These are phyloP conservation scores for Eragrostis nindensis DNA, from an alignment of 176 grass and related monocot species.

Conservation along the genomic window DNA sequence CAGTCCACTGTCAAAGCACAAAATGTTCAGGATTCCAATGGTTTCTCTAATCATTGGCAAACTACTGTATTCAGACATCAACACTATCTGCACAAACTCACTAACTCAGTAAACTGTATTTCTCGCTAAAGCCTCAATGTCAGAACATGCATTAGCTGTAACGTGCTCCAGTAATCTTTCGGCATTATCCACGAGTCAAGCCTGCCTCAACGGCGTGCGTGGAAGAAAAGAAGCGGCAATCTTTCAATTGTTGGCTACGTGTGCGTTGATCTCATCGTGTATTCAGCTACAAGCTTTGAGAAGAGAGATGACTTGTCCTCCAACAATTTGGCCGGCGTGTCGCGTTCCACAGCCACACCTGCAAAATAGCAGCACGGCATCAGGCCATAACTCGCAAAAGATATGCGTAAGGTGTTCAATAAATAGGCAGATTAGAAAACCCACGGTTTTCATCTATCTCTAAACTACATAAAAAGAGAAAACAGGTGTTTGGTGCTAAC, in stretches of 20 bases:
- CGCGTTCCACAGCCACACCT: constrained; percentile 71
- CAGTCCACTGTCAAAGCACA: background rate
- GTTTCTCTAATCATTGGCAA: background rate
- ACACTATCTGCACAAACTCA: background rate
- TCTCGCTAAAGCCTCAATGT: background rate
- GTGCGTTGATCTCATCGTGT: constrained; percentile 63
- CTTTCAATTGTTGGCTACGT: constrained; percentile 32
- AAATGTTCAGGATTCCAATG: background rate
- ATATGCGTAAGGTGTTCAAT: background rate
- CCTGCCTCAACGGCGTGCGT: constrained; percentile 21
- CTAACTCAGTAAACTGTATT: background rate
- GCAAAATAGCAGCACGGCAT: background rate
- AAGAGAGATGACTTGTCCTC: constrained; percentile 72
- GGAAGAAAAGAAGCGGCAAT: background rate
- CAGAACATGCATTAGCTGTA: background rate
- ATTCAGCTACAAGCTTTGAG: constrained; percentile 76
- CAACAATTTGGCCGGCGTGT: constrained; percentile 60
- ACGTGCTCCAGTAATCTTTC: background rate
- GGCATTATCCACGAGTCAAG: constrained; percentile 42
- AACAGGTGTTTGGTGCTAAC: constrained; percentile 33
- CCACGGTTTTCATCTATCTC: constrained; percentile 31
- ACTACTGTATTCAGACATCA: constrained; percentile 23
- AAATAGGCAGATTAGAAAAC: constrained; percentile 31
- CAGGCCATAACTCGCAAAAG: background rate
- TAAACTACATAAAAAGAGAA: background rate